Evolutionary conservation across 129 eudicot species (phyloP).

Genomic region (Sambucus nigra): DNA sequence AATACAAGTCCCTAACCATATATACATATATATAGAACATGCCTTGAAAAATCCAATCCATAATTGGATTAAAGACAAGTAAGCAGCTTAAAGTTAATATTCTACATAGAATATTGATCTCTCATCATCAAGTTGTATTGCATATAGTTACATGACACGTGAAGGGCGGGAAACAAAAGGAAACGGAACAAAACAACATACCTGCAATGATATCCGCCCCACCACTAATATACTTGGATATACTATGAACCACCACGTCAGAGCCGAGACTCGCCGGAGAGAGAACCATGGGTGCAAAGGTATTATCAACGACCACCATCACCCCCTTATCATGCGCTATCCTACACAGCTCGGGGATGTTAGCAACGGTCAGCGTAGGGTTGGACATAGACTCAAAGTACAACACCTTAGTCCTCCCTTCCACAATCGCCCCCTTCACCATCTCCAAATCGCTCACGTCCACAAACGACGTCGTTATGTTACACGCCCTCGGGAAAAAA

Average conservation of each 20-base stretch:
- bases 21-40: too few species aligned
- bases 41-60: too few species aligned
- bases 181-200: background rate
- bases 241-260: constrained; percentile 49
- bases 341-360: constrained; percentile 41
- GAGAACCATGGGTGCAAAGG: constrained; percentile 50
- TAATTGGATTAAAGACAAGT: too few species aligned
- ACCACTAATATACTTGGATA: constrained; percentile 49
- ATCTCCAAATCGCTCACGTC: constrained; percentile 23
- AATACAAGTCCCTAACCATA: too few species aligned
- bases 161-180: background rate
- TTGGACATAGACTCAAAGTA: constrained; percentile 46
- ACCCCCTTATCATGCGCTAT: constrained; percentile 44
- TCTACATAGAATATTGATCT: too few species aligned
- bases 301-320: constrained; percentile 42
- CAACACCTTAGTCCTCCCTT: constrained; percentile 39
- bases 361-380: constrained; percentile 45
- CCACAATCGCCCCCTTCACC: constrained; percentile 25
- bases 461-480: constrained; percentile 42
- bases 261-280: constrained; percentile 55
- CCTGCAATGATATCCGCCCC: constrained; percentile 54
- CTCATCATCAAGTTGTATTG: too few species aligned
- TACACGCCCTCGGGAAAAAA: constrained; percentile 35
- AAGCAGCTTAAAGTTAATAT: background rate
- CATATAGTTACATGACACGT: background rate